Evolutionary conservation across 768 basidiomycete genomes (phyloP).

Genomic region (Leccinum ochraceum): DNA sequence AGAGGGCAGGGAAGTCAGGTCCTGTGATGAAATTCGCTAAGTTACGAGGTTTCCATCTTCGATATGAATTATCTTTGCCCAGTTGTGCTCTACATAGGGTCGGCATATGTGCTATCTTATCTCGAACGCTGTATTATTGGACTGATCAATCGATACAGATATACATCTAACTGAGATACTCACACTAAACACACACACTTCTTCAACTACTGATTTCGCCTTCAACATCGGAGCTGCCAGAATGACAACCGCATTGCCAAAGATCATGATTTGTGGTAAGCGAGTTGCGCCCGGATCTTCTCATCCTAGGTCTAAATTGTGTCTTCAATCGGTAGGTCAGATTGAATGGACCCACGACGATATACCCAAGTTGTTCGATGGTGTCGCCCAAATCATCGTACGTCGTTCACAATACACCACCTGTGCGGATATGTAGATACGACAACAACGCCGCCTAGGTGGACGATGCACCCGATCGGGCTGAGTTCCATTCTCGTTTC

Average conservation of each 20-base stretch:
- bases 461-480: conserved; percentile 45
- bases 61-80: no score
- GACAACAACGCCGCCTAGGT: conserved; percentile 9
- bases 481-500: conserved; percentile 47
- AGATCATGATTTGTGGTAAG: conserved; percentile 35
- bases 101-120: no score
- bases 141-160: no score
- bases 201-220: no score
- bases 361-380: conserved; percentile 56
- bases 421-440: no score
- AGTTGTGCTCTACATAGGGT: no score
- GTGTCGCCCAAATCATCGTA: conserved; percentile 75
- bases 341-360: conserved; percentile 82
- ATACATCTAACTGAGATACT: no score
- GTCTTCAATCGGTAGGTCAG: conserved; percentile 40
- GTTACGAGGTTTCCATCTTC: no score
- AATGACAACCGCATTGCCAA: conserved; percentile 18
- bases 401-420: conserved; percentile 29
- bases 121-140: no score
- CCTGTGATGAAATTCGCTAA: no score
- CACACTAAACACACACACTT: no score
- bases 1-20: no score
- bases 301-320: neutral
- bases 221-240: neutral
- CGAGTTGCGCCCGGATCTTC: neutral